These are phyloP conservation scores for Oxyria digyna DNA, from an alignment of 148 eudicot genomes.

Conservation along the genomic window DNA sequence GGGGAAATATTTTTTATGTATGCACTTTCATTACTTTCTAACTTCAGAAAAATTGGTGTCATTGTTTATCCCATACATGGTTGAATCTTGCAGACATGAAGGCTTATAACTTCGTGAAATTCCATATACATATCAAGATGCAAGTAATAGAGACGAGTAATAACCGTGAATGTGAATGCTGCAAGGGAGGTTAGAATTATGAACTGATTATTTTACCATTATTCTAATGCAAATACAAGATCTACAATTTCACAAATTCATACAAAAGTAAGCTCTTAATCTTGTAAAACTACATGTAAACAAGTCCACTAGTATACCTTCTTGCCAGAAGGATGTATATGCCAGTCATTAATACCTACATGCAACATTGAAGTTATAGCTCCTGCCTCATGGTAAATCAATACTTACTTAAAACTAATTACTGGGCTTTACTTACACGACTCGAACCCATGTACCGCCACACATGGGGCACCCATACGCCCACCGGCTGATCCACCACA, in stretches of 20 bases:
- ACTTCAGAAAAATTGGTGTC: too few relatives aligned
- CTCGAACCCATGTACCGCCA: slow-evolving; percentile 96
- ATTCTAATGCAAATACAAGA: not conserved
- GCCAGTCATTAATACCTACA: slow-evolving; percentile 5
- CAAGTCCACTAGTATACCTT: not conserved
- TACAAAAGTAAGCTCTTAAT: not conserved
- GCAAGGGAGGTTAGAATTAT: not conserved
- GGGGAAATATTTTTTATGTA: too few relatives aligned
- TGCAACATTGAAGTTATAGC: not conserved
- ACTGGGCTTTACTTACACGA: slow-evolving; percentile 34
- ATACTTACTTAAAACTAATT: not conserved
- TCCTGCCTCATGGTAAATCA: not conserved
- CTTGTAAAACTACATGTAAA: not conserved
- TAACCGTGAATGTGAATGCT: too few relatives aligned
- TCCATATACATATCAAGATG: too few relatives aligned
- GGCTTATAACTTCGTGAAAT: too few relatives aligned
- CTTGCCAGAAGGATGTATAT: not conserved
- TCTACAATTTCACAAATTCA: not conserved
- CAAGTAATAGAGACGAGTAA: too few relatives aligned
- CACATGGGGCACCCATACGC: slow-evolving; percentile 94
- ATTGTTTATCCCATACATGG: too few relatives aligned
- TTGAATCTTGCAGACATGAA: too few relatives aligned
- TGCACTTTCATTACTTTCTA: too few relatives aligned
- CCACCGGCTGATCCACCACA: slow-evolving; percentile 97
- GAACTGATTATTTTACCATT: not conserved